Evolutionary conservation across 1,284 basidiomycete genomes (phyloP), one percentile per base, ranked within the genome.

Genomic region (Polyporus tsugae): DNA sequence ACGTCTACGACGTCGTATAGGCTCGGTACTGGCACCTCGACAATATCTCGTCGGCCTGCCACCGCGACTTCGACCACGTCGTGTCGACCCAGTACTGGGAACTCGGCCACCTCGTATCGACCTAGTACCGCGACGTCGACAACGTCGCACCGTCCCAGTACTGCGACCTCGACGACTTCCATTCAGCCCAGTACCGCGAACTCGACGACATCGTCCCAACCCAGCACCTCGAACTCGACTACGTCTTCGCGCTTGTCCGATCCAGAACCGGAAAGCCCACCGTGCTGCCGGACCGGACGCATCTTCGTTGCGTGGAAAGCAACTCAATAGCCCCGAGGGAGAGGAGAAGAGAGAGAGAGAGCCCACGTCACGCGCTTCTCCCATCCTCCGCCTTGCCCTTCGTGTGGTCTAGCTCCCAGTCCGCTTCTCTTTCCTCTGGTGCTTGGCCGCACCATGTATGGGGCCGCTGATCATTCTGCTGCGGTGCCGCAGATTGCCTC

Each of bases 291-390:
- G 67, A 70, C 67, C 42, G 71, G 71, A 19, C 71, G 71, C 64
- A 68, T 72, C 46, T 72, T 72, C 61, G 71, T 72, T 13, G 71
- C 71, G 53, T 72, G 71, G 71, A 72, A 72, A 64, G 71, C 71
- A 60, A 68, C 41, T n/a, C 35, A 38, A 38, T 58, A 38, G 33
- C 36, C 55, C 19, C 55, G 58, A 39, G 58, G 4, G 58, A 22
- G 6, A 22, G 15, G 38, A 25, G 41, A 38, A 39, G 58, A 1
- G 19, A 22, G 38, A 7, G 38, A 41, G 58, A 39, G 58, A 39
- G 36, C 15, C n/a, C 58, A n/a, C n/a, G 36, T 3, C 25, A 22
- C 38, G 55, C 35, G 55, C 19, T 36, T 57, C 35, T 17, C 62
- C 15, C 22, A 53, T 60, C 59, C 22, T 67, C 41, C 58, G 46